A percentile compares a stretch with the other conserved stretches of the same genome.
Conservation (phyloP, 1,139 yeast species). For the Entelexis sorbosivorans region DNA sequence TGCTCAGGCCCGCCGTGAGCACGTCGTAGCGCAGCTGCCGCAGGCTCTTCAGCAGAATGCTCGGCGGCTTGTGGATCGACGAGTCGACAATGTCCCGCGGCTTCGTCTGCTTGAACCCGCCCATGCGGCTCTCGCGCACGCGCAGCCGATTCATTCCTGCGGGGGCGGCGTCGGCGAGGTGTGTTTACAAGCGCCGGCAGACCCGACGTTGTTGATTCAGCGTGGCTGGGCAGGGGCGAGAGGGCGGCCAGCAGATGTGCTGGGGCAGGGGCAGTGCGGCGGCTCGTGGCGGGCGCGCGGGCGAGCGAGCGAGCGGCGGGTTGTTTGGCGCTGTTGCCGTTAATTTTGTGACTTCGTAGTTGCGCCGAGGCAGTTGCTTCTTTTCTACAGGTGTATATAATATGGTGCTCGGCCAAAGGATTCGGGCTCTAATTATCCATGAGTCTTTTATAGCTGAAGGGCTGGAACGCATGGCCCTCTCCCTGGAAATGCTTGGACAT, state of each 20-base stretch:
- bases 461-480: conserved; percentile 81
- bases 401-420: not conserved
- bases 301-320: no score
- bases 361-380: no score
- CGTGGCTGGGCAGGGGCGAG: conserved; percentile 3
- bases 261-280: no score
- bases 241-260: no score
- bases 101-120: not conserved
- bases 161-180: not conserved
- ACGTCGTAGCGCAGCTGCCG: conserved; percentile 71
- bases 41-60: conserved; percentile 56
- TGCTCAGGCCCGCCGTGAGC: conserved; percentile 62
- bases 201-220: conserved; percentile 2
- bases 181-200: not conserved
- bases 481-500: conserved; percentile 98
- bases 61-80: conserved; percentile 49
- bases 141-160: conserved; percentile 6
- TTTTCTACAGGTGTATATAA: no score
- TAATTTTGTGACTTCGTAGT: no score
- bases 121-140: conserved; percentile 7
- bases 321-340: no score
- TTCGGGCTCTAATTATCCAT: not conserved
- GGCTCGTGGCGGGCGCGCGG: no score
- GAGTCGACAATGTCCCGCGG: conserved; percentile 49
- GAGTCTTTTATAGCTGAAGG: conserved; percentile 48